Evolutionary conservation across 176 grass and related monocot species (phyloP).

Genomic region (Panicum miliaceum): DNA sequence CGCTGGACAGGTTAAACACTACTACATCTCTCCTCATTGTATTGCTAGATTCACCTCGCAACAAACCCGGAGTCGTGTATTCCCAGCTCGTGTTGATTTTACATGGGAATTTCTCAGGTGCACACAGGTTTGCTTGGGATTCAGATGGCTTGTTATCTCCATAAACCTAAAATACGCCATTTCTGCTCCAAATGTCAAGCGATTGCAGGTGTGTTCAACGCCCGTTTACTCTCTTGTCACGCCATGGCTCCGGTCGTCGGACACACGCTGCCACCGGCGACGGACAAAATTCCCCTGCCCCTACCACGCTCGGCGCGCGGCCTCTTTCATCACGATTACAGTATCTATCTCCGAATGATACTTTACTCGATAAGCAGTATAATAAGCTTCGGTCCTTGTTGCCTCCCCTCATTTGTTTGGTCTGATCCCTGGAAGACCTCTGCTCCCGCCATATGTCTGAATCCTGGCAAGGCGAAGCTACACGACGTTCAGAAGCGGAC

Average conservation of each 20-base stretch:
- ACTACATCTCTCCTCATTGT: not conserved
- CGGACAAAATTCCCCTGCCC: slow-evolving; percentile 21
- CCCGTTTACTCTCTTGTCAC: slow-evolving; percentile 22
- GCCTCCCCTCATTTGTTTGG: not conserved
- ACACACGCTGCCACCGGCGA: slow-evolving; percentile 28
- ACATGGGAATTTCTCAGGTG: not conserved
- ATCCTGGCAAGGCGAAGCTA: not conserved
- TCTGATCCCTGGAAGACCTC: not conserved
- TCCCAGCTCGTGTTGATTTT: not conserved
- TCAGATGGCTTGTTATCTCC: not conserved
- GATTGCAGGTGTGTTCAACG: slow-evolving; percentile 14
- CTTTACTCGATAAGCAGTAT: not conserved
- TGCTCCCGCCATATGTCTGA: slow-evolving; percentile 37
- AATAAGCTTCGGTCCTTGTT: not conserved
- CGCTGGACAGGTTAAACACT: not conserved
- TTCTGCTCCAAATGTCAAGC: slow-evolving; percentile 37
- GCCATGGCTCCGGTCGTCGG: not conserved
- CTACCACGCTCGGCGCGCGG: not conserved
- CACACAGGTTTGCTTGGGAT: not conserved
- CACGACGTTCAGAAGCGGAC: slow-evolving; percentile 21
- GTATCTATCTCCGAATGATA: not conserved
- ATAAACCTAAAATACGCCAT: not conserved
- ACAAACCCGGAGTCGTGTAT: not conserved
- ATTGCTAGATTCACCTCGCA: not conserved
- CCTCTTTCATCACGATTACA: not conserved